These are phyloP conservation scores for Paramecium biaurelia DNA, from an alignment of 73 alveolate species.

Conservation along the genomic window DNA sequence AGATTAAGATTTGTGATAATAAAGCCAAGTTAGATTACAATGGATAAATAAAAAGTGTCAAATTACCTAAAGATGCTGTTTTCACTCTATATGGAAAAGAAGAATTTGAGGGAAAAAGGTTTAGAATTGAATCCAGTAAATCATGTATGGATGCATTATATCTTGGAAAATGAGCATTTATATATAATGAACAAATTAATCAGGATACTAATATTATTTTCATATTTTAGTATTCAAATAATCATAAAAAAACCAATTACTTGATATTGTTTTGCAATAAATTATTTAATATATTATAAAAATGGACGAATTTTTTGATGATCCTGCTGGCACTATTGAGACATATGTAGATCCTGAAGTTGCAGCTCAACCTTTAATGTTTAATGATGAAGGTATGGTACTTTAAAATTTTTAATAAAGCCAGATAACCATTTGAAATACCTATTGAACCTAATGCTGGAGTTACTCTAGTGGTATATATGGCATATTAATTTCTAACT, in stretches of 20 bases:
- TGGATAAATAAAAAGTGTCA: slow-evolving; percentile 27
- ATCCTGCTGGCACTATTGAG: neutral
- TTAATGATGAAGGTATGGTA: neutral
- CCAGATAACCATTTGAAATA: neutral
- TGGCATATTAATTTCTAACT: neutral
- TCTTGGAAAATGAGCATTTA: slow-evolving; percentile 5
- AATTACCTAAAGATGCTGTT: slow-evolving; percentile 33
- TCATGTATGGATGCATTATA: slow-evolving; percentile 14
- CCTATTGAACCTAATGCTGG: neutral
- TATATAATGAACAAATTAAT: neutral
- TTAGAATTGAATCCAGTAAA: neutral
- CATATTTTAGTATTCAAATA: neutral
- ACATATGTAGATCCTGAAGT: neutral
- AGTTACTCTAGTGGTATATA: neutral
- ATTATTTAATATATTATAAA: neutral
- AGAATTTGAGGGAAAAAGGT: neutral
- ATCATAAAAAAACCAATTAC: neutral
- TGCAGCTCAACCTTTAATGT: neutral
- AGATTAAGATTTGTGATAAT: neutral
- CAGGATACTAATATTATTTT: neutral
- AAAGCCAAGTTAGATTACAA: neutral
- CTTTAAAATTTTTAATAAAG: neutral
- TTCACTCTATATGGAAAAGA: slow-evolving; percentile 1
- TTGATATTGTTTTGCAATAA: neutral
- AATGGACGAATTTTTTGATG: neutral